Base-by-base conservation (phyloP, 441 rosid species). In the Pelargonium exstipulatum region DNA sequence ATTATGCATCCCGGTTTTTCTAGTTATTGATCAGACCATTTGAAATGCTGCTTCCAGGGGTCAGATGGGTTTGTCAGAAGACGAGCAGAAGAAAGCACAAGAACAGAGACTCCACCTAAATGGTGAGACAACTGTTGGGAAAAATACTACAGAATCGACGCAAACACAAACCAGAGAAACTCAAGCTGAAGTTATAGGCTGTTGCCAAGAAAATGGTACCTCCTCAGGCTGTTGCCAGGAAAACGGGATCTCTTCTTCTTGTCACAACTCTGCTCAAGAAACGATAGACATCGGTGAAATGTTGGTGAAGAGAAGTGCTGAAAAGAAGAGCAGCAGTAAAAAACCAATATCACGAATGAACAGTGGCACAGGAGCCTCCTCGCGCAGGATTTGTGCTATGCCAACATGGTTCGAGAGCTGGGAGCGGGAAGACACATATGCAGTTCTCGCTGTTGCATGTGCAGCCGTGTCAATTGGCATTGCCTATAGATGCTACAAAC, bases 361-460 rank as follows among this genome's bases (percentile, higher is more conserved):
- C 64, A 77, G 85, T 12, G 75, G 84, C 26, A 87, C 88, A 58
- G 82, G 83, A 40, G 71, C 75, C 3, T 65, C 78, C 5, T 45
- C 71, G 0, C 75, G 85, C 48, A 82, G 81, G 84, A 81, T 78
- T 74, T 81, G 79, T 77, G 76, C 82, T 32, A 84, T 81, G 86
- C 95, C 92, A 58, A 87, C 96, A 43, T 90, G 93, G 93, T 71
- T 80, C 14, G 97, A 95, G 79, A 90, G 84, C 76, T 95, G 98
- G 99, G 99, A 95, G 74, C 83, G 81, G 2, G 98, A 90, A 68
- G 99, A 95, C 80, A 85, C 98, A 9, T 89, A 85, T 69, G 98
- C 99, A 0, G 91, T 87, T 55, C 82, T 92, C 0, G 93, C 98
- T 7, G 96, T 92, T 79, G 82, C 68, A 9, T 89, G 87, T 74